phyloP scores from a whole-genome alignment of 257 asterid species.

The Solanum stenotomum region DNA sequence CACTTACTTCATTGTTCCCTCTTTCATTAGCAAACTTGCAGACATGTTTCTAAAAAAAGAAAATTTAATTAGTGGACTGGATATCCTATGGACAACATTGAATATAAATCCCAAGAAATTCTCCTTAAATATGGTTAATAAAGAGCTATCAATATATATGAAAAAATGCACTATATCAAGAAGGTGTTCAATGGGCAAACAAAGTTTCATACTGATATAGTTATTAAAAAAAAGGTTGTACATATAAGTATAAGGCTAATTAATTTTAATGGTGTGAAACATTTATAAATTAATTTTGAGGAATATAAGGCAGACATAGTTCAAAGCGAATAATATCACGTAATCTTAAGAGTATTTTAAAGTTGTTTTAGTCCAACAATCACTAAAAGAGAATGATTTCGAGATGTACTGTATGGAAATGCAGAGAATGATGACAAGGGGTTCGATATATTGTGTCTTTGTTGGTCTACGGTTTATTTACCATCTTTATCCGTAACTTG shows the following conservation, averaged over 20 bases:
- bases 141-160: neutral
- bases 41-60: neutral
- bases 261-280: neutral
- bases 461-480: accelerated
- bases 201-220: neutral
- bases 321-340: neutral
- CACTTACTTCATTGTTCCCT: neutral
- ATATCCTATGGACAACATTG: neutral
- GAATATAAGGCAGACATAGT: neutral
- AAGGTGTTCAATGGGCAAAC: neutral
- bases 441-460: neutral
- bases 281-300: neutral
- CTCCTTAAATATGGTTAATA: neutral
- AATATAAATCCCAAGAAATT: neutral
- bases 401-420: neutral
- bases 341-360: neutral
- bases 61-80: neutral
- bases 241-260: neutral
- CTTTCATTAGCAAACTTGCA: neutral
- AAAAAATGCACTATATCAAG: neutral
- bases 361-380: neutral
- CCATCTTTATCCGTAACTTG: accelerated
- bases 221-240: neutral
- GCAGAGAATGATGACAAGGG: too few relatives aligned
- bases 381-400: neutral